Evolutionary conservation across 768 basidiomycete genomes (phyloP), one percentile per base, ranked within the genome.

Genomic region (Russula virescens): DNA sequence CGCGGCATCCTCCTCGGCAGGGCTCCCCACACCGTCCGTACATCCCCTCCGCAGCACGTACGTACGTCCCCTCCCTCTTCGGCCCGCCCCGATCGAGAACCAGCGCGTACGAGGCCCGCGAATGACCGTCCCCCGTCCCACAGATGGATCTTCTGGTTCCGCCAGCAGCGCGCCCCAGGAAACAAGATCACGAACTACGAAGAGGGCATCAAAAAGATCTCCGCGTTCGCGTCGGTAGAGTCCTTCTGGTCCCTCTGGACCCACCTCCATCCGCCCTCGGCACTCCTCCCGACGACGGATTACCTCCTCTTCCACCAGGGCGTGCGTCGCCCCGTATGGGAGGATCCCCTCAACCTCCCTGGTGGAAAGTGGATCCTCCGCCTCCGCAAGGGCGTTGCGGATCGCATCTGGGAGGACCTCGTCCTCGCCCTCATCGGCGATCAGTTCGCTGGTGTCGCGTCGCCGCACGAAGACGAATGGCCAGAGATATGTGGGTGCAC

Each of bases 361-460:
- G 95, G 95, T 28, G 95, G 94, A 4, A 96, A 95, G 74, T 98
- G 94, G 90, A 96, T 96, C 55, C 82, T 98, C 61, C 89, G 96
- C 57, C 81, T 98, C 52, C 84, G 86, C 68, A 97, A 98, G 72
- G 93, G 93, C 48, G 81, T 95, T 40, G 85, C 91, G 5, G 94
- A 96, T 75, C 85, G 91, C 31, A 75, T 95, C 55, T 96, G 93
- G 93, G 93, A 96, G 75, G 88, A 91, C 68, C 81, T 93, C 49
- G 83, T 96, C 35, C 78, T 94, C 67, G 91, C 91, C 13, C 79
- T 95, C 60, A 83, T 94, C 60, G 95, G 94, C 3, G 95, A 96
- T 72, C 88, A 91, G 74, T 96, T 97, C 69, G 88, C 89, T 49
- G 84, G 83, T 45, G 84, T 84, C 68, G 83, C 72, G 69, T 74